Conservation (phyloP, 768 basidiomycete genomes). For the Suillus decipiens region DNA sequence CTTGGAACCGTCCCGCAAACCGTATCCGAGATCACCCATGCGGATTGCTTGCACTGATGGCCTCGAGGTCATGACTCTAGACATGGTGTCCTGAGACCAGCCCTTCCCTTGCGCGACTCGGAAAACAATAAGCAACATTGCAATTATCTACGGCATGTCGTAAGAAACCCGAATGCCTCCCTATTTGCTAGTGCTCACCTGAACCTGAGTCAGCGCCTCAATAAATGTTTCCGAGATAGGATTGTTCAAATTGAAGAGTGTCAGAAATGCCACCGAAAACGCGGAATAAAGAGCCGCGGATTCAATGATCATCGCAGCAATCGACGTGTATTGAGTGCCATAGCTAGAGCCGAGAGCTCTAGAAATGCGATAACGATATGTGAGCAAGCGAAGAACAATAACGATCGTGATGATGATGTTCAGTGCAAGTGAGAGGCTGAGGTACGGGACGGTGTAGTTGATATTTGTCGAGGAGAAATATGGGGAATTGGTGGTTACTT, state of each 20-base stretch:
- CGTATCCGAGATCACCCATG: neutral
- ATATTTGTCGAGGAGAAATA: conserved; percentile 9
- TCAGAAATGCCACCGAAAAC: conserved; percentile 31
- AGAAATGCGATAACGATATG: conserved; percentile 16
- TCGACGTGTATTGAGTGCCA: conserved; percentile 29
- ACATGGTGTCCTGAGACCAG: conserved; percentile 19
- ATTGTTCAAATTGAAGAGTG: conserved; percentile 24
- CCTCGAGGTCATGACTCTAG: neutral
- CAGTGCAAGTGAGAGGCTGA: conserved; percentile 29
- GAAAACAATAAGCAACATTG: conserved; percentile 32
- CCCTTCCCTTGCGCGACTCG: conserved; percentile 32
- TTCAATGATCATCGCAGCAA: conserved; percentile 39
- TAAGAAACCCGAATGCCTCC: neutral
- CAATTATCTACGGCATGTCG: conserved; percentile 23
- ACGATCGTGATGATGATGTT: conserved; percentile 35
- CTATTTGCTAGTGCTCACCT: conserved; percentile 20
- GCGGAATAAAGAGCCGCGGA: conserved; percentile 33
- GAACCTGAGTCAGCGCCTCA: conserved; percentile 28
- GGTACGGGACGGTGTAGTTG: conserved; percentile 24
- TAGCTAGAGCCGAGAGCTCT: conserved; percentile 24
- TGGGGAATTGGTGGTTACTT: neutral
- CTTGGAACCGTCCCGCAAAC: neutral
- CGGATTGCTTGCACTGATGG: neutral
- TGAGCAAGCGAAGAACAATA: conserved; percentile 32
- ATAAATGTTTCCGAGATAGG: conserved; percentile 32